Evolutionary conservation across 306 rosid genomes (phyloP).

Genomic region (Biancaea sappan): DNA sequence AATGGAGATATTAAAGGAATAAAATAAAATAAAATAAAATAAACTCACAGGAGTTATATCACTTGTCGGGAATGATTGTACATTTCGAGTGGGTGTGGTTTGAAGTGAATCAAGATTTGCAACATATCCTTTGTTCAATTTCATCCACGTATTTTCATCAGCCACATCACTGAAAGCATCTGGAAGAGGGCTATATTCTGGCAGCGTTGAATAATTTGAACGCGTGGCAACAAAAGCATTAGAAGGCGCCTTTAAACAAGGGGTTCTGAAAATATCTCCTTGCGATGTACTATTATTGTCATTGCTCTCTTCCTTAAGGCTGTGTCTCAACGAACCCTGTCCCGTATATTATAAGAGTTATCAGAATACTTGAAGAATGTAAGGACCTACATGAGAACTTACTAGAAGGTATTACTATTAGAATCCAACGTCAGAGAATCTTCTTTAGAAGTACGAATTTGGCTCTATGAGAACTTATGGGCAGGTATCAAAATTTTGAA

Average conservation of each 20-base stretch:
- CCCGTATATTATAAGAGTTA: constrained; percentile 38
- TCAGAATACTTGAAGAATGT: constrained; percentile 17
- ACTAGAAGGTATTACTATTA: not conserved
- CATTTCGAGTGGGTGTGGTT: constrained; percentile 68
- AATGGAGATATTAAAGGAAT: constrained; percentile 29
- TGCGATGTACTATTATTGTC: constrained; percentile 51
- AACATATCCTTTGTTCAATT: constrained; percentile 83
- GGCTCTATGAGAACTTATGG: not conserved
- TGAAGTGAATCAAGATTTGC: constrained; percentile 89
- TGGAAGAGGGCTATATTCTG: constrained; percentile 78
- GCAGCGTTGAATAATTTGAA: constrained; percentile 56
- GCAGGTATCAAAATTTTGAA: not conserved
- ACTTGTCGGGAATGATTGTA: constrained; percentile 68
- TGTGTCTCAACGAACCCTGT: constrained; percentile 53
- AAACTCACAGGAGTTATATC: constrained; percentile 67
- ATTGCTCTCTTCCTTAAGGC: constrained; percentile 48
- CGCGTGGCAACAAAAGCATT: constrained; percentile 78
- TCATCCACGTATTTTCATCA: constrained; percentile 92
- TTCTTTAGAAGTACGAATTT: not conserved
- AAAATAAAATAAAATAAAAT: not conserved
- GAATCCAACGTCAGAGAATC: not conserved
- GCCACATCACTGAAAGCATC: constrained; percentile 76
- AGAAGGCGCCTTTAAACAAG: constrained; percentile 67
- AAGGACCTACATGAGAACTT: constrained; percentile 10
- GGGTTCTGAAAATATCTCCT: constrained; percentile 74